Base-by-base conservation (phyloP, 2,329 filamentous ascomycete genomes). In the Nemania sp. region DNA sequence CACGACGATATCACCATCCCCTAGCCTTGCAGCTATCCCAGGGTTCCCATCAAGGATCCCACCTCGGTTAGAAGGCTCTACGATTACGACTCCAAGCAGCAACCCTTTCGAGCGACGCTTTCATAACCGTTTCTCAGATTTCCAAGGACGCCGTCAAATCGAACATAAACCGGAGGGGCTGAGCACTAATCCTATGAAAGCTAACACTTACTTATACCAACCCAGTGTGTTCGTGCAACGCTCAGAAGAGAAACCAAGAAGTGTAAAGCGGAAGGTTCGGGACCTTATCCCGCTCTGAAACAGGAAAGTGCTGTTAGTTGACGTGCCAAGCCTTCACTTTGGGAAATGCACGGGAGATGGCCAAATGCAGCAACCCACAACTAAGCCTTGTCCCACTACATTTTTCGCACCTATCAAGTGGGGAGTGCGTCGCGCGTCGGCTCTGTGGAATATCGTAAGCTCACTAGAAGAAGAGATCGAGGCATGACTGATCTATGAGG, bases 351-450 rank as follows among this genome's bases (percentile, higher is more conserved):
- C 48, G 59, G 62, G 39, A 56, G 50, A 51, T 58, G 43, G 32
- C 56, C 54, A 13, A 54, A 46, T 32, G 11, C 37, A 57, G 47
- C 53, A 50, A 21, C 18, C 32, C 17, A 40, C 40, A 46, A 53
- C 29, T 18, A 34, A 25, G 13, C 46, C n/a, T 12, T 29, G 17
- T 53, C n/a, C 42, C 17, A 25, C 39, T 12, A 18, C 21, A 15
- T 43, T 62, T 62, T 54, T 55, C 12, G 55, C 51, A 57, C 59
- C 62, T 64, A 64, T 64, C 59, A 57, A 17, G 32, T 50, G 11
- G 34, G 43, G 11, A 57, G 37, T 18, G 25, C 3, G 25, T 29
- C 25, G 25, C 25, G 7, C 25, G 25, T 7, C 25, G 25, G 25
- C 25, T 29, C 25, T 29, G 3, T 3, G 25, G 25, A 29, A 29